These are phyloP conservation scores for Mortierella antarctica DNA, from an alignment of 192 early-diverging fungal genomes.

Conservation along the genomic window DNA sequence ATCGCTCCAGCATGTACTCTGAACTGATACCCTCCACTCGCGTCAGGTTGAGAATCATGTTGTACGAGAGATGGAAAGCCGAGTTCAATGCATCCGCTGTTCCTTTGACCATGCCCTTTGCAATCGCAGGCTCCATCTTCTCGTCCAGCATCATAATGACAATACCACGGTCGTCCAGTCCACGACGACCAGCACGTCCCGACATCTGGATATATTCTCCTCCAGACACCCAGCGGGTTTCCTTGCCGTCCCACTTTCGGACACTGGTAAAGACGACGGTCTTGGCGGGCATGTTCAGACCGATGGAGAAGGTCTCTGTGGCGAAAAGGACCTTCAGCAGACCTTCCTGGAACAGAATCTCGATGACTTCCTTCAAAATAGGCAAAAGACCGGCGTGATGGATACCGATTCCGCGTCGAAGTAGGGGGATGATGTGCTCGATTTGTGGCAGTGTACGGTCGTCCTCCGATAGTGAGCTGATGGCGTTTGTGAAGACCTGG, in stretches of 20 bases:
- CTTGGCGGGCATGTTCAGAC: conserved; percentile 99
- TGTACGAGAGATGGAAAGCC: conserved; percentile 96
- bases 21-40: conserved; percentile 94
- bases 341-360: conserved; percentile 98
- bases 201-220: conserved; percentile 99
- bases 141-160: conserved; percentile 98
- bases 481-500: conserved; percentile 89
- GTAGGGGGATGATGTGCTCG: conserved; percentile 88
- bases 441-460: conserved; percentile 94
- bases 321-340: conserved; percentile 98
- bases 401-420: conserved; percentile 94
- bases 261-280: conserved; percentile 97
- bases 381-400: conserved; percentile 97
- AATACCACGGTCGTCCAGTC: conserved; percentile 95
- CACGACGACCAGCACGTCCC: conserved; percentile 96
- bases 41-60: conserved; percentile 96
- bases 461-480: conserved; percentile 85
- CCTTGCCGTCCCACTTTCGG: conserved; percentile 93
- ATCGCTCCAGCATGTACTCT: conserved; percentile 91
- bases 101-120: conserved; percentile 93
- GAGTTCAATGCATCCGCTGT: conserved; percentile 87
- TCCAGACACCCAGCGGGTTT: conserved; percentile 78
- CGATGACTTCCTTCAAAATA: conserved; percentile 96
- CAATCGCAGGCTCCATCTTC: conserved; percentile 92
- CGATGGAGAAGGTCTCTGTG: conserved; percentile 99